phyloP scores from a whole-genome alignment of 2,329 filamentous ascomycete species.

The Fusarium sp. region DNA sequence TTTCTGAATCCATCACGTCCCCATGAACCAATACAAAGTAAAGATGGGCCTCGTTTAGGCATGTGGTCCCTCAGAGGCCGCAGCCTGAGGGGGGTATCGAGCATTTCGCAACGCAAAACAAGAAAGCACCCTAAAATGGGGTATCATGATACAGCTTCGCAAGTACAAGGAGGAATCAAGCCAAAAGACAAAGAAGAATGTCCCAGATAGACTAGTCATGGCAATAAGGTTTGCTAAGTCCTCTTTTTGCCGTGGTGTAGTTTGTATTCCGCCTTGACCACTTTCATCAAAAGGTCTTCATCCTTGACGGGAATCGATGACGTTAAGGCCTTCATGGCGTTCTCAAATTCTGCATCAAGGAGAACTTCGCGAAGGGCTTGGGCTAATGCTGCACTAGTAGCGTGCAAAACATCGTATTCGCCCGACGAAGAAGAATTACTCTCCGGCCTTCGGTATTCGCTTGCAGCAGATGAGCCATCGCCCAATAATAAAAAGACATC shows the following conservation, averaged over 20 bases:
- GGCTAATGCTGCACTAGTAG: conserved; percentile 88
- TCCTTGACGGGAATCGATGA: conserved; percentile 95
- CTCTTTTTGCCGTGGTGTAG: conserved; percentile 65
- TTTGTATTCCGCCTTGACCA: conserved; percentile 90
- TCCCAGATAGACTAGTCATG: conserved; percentile 39
- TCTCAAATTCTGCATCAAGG: conserved; percentile 94
- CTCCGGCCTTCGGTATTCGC: conserved; percentile 36
- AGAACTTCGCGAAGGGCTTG: conserved; percentile 91
- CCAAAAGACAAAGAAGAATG: conserved; percentile 43
- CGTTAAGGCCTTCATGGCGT: conserved; percentile 96
- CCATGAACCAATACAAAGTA: conserved; percentile 40
- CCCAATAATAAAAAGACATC: conserved; percentile 97
- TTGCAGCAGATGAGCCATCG: conserved; percentile 28
- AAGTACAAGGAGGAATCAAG: conserved; percentile 40
- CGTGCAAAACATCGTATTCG: conserved; percentile 89
- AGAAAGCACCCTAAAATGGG: conserved; percentile 32
- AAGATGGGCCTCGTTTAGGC: conserved; percentile 44
- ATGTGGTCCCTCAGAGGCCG: conserved; percentile 45
- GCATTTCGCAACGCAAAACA: conserved; percentile 38
- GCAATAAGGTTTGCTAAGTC: conserved; percentile 52
- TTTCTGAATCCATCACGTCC: conserved; percentile 38
- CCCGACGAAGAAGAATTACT: conserved; percentile 41
- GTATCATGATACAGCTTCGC: conserved; percentile 45
- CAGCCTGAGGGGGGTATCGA: conserved; percentile 48
- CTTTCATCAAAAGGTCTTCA: conserved; percentile 92